Evolutionary conservation across 371 early-diverging fungal species (phyloP).

Genomic region (Fennellomyces sp.): DNA sequence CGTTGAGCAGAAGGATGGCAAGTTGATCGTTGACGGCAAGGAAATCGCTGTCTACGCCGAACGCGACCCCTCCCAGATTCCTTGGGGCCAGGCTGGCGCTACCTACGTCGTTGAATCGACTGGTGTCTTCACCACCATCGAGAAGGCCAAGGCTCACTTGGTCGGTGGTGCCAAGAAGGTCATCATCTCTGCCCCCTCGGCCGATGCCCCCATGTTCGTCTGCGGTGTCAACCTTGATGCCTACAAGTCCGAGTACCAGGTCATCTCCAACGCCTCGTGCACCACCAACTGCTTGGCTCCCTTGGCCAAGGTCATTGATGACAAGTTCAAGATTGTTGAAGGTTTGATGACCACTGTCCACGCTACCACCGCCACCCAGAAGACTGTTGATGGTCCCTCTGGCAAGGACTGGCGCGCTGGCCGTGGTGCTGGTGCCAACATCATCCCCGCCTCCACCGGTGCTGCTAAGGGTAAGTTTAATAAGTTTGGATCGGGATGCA

Average conservation of each 20-base stretch:
- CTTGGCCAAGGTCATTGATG: conserved; percentile 97
- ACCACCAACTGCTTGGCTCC: conserved; percentile 99
- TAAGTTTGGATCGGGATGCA: no score
- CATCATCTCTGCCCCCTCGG: conserved; percentile 97
- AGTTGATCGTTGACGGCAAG: conserved; percentile 86
- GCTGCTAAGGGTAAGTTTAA: conserved; percentile 88
- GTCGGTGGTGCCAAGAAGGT: conserved; percentile 97
- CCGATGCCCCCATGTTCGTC: conserved; percentile 87
- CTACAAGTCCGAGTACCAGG: conserved; percentile 83
- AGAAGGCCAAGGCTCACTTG: conserved; percentile 90
- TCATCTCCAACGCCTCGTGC: conserved; percentile 99
- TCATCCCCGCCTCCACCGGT: conserved; percentile 99
- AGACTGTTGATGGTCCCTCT: conserved; percentile 98
- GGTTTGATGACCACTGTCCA: conserved; percentile 97
- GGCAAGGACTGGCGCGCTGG: conserved; percentile 97
- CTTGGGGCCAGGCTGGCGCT: conserved; percentile 90
- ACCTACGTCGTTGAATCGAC: conserved; percentile 98
- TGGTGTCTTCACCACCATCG: conserved; percentile 96
- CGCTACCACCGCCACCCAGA: conserved; percentile 98
- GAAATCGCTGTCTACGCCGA: conserved; percentile 74
- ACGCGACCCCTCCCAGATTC: conserved; percentile 85
- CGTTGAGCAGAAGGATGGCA: conserved; percentile 77
- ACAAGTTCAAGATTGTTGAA: conserved; percentile 89
- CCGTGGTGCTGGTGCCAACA: conserved; percentile 95
- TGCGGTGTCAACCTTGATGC: conserved; percentile 94